Conservation (phyloP, 495 filamentous ascomycete genomes). For the Delitschia confertaspora region DNA sequence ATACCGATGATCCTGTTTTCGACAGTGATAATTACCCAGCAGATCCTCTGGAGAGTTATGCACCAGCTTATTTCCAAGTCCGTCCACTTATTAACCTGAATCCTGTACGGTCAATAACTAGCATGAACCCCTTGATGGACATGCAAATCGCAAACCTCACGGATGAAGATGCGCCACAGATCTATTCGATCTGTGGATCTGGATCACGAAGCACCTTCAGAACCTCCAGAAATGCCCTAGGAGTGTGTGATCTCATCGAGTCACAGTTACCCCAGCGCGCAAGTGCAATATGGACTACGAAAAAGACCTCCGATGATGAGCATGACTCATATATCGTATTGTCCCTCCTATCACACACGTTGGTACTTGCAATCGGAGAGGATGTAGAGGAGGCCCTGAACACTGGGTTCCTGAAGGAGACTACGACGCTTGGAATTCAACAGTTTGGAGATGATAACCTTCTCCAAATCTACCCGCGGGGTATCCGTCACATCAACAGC, state of each 20-base stretch:
- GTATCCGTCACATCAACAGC: conserved; percentile 79
- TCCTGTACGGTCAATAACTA: conserved; percentile 75
- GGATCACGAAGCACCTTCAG: conserved; percentile 83
- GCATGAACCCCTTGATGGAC: conserved; percentile 83
- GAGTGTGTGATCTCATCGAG: conserved; percentile 88
- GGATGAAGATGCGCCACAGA: conserved; percentile 90
- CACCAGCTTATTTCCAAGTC: conserved; percentile 75
- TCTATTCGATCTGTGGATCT: conserved; percentile 82
- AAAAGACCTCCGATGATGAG: conserved; percentile 69
- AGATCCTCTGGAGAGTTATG: conserved; percentile 58
- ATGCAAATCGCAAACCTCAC: conserved; percentile 83
- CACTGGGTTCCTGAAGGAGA: conserved; percentile 78
- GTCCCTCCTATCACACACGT: conserved; percentile 59
- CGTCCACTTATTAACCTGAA: conserved; percentile 71
- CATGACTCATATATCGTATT: conserved; percentile 72
- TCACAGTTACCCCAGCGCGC: conserved; percentile 80
- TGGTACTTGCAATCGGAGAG: conserved; percentile 90
- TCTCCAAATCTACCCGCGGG: conserved; percentile 89
- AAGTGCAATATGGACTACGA: conserved; percentile 90
- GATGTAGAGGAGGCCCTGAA: conserved; percentile 92
- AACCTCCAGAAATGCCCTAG: conserved; percentile 82
- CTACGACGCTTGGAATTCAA: conserved; percentile 83
- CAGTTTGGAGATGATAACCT: conserved; percentile 89
- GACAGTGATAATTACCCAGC: conserved; percentile 72
- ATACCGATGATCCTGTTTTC: conserved; percentile 60